A percentile compares a stretch with the other conserved stretches of the same genome.
Evolutionary conservation across 2,329 filamentous ascomycete genomes (phyloP).

Genomic region (Trichoderma citrinoviride): DNA sequence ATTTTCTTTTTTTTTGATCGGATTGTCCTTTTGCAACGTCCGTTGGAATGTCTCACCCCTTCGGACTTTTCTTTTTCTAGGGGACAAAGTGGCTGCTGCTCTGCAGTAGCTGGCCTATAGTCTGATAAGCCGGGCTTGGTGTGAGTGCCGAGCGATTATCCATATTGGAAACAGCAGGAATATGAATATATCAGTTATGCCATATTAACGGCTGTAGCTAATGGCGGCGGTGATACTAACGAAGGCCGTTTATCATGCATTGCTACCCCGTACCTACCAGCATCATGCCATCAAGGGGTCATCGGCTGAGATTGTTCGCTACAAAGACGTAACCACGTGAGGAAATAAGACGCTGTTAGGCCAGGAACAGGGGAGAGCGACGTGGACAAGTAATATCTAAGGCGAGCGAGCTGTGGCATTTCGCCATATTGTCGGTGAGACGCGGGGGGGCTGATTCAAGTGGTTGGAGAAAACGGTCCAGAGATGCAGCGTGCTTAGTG

Average conservation of each 20-base stretch:
- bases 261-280: neutral
- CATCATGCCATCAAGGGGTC: neutral
- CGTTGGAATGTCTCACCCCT: neutral
- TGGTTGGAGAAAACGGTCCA: neutral
- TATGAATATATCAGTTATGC: neutral
- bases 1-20: neutral
- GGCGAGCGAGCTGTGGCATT: neutral
- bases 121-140: neutral
- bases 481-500: neutral
- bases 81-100: neutral
- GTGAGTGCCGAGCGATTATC: neutral
- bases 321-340: neutral
- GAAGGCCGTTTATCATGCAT: neutral
- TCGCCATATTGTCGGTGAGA: constrained; percentile 17
- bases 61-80: neutral
- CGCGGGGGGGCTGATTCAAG: neutral
- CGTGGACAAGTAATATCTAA: neutral
- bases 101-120: neutral
- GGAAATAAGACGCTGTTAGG: neutral
- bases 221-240: neutral
- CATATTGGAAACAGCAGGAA: neutral
- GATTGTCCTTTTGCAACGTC: neutral
- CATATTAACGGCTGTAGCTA: neutral
- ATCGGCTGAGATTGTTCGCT: neutral
- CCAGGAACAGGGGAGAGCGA: neutral